phyloP scores from a whole-genome alignment of 106 monocot genomes.

The Platanthera guangdongensis region DNA sequence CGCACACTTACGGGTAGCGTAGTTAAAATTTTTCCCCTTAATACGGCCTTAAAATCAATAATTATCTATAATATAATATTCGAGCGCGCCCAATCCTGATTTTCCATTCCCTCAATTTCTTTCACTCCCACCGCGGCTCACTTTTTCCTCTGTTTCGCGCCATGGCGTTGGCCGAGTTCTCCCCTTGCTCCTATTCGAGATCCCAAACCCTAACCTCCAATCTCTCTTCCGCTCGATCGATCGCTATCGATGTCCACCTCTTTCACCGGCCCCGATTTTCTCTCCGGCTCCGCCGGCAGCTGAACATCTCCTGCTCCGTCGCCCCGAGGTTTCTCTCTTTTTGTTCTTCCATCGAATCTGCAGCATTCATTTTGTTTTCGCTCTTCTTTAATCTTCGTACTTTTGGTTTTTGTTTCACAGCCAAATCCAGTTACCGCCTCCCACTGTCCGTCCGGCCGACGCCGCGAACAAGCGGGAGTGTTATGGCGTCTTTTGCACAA shows the following conservation, averaged over 20 bases:
- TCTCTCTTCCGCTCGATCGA: constrained; percentile 15
- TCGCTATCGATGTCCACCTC: not conserved
- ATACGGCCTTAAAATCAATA: constrained; percentile 9
- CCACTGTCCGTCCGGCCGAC: constrained; percentile 12
- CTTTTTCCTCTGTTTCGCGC: not conserved
- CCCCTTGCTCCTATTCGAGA: constrained; percentile 4
- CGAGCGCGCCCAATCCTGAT: not conserved
- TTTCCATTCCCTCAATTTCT: not conserved
- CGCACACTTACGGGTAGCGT: no score
- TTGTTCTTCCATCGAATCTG: not conserved
- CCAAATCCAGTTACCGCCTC: constrained; percentile 43
- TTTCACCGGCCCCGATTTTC: not conserved
- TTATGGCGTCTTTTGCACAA: constrained; percentile 82
- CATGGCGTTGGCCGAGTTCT: constrained; percentile 38
- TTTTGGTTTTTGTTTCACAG: constrained; percentile 21
- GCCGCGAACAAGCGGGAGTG: constrained; percentile 36
- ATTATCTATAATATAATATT: not conserved
- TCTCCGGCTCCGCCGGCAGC: constrained; percentile 3
- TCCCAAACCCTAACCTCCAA: constrained; percentile 14
- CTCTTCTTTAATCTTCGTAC: not conserved
- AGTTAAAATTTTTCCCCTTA: no score
- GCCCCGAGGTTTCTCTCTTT: constrained; percentile 34
- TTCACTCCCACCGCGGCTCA: constrained; percentile 7
- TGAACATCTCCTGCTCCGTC: constrained; percentile 42
- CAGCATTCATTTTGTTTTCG: not conserved